A percentile compares a stretch with the other conserved stretches of the same genome.
Evolutionary conservation across 176 grass and related monocot species (phyloP).

Genomic region (Puccinellia tenuiflora): DNA sequence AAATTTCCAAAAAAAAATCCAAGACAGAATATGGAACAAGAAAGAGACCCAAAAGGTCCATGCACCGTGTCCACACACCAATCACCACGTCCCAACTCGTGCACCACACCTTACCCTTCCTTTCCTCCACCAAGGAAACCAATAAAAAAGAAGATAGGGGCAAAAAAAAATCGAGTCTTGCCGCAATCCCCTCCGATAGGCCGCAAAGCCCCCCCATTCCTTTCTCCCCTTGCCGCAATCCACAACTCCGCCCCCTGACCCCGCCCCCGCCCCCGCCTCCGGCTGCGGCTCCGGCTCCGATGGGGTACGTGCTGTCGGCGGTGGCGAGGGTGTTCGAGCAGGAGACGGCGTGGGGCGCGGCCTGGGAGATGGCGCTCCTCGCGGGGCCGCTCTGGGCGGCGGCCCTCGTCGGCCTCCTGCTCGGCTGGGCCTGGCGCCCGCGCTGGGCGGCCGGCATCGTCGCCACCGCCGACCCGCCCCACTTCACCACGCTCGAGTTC

Average conservation of each 20-base stretch:
- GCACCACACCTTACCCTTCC: conserved; percentile 19
- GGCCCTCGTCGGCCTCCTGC: conserved; percentile 66
- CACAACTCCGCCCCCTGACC: not conserved
- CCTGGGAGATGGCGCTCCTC: conserved; percentile 66
- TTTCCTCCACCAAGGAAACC: not conserved
- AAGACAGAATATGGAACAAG: not conserved
- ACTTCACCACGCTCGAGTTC: conserved; percentile 29
- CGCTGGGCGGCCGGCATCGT: conserved; percentile 62
- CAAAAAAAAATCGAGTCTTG: conserved; percentile 25
- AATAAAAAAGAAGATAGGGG: not conserved
- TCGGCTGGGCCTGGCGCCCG: conserved; percentile 92
- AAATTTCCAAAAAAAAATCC: not conserved
- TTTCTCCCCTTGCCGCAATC: not conserved
- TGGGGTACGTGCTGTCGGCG: conserved; percentile 72
- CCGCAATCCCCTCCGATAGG: conserved; percentile 38
- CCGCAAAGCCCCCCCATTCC: conserved; percentile 21
- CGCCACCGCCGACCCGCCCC: conserved; percentile 16
- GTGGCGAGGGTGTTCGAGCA: conserved; percentile 52
- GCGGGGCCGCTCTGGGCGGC: conserved; percentile 76
- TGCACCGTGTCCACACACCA: conserved; percentile 30
- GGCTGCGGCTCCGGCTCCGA: conserved; percentile 22
- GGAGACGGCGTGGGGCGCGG: conserved; percentile 50
- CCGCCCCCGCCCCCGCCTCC: conserved; percentile 5
- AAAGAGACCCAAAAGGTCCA: not conserved
- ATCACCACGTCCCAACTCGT: not conserved